A percentile compares a stretch with the other conserved stretches of the same genome.
phyloP scores from a whole-genome alignment of 192 early-diverging fungal genomes.

The Jimgerdemannia lactiflua region DNA sequence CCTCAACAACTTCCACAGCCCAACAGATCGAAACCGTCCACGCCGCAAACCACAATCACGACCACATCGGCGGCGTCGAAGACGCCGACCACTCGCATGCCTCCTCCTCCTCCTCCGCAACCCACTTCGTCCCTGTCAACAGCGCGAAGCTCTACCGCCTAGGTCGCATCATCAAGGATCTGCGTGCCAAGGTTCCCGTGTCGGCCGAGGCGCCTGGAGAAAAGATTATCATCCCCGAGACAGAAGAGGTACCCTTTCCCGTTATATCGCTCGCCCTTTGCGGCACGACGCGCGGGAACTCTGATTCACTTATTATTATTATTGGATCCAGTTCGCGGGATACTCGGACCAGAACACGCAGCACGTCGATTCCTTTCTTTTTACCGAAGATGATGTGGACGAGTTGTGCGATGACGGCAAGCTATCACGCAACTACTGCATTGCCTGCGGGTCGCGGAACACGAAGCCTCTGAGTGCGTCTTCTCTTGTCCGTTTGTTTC shows the following conservation, averaged over 20 bases:
- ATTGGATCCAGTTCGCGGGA: slow-evolving; percentile 38
- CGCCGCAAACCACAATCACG: neutral
- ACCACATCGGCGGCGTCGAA: neutral
- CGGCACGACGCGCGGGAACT: too few relatives aligned
- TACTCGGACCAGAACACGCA: slow-evolving; percentile 49
- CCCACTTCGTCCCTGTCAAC: slow-evolving; percentile 1
- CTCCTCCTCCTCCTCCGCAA: neutral
- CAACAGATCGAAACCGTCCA: neutral
- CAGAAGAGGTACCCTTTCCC: slow-evolving; percentile 32
- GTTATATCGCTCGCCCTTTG: neutral
- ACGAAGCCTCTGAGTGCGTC: slow-evolving; percentile 37
- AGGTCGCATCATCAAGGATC: slow-evolving; percentile 48
- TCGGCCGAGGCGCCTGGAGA: slow-evolving; percentile 52
- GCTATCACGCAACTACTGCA: slow-evolving; percentile 50
- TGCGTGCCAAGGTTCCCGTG: slow-evolving; percentile 45
- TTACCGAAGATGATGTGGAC: slow-evolving; percentile 56
- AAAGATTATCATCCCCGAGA: slow-evolving; percentile 39
- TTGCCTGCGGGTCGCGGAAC: slow-evolving; percentile 48
- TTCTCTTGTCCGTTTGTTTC: neutral
- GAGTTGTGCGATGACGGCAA: slow-evolving; percentile 54
- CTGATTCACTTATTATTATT: neutral
- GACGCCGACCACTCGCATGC: neutral
- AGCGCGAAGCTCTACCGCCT: slow-evolving; percentile 27
- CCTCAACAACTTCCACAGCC: neutral
- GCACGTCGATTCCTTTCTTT: slow-evolving; percentile 59